Percentiles rank a stretch among this genome's conserved stretches.
phyloP scores from a whole-genome alignment of 306 rosid species.

The Cicer yamashitae region DNA sequence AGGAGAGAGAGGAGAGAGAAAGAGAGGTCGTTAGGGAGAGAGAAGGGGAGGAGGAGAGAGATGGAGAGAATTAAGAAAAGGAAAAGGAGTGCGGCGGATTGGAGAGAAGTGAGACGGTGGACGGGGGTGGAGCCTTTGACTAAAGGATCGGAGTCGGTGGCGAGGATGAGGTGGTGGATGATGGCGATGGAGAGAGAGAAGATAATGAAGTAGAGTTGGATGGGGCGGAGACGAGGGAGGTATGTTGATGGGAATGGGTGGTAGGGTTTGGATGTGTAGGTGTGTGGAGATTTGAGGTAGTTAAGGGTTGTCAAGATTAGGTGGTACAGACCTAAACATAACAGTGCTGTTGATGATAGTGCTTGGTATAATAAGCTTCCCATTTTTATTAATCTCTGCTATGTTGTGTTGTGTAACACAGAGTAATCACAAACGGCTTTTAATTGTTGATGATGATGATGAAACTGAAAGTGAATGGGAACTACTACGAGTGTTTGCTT shows the following conservation, averaged over 20 bases:
- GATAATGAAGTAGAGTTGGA: constrained; percentile 61
- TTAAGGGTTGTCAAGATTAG: constrained; percentile 57
- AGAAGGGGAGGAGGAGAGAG: constrained; percentile 67
- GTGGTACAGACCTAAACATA: constrained; percentile 73
- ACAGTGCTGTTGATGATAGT: constrained; percentile 56
- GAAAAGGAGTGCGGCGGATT: constrained; percentile 66
- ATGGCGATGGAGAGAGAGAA: constrained; percentile 60
- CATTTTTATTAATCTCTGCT: neutral
- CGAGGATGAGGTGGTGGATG: constrained; percentile 59
- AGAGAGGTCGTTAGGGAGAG: constrained; percentile 69
- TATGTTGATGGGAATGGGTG: constrained; percentile 59
- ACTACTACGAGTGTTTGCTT: neutral
- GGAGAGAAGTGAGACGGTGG: constrained; percentile 80
- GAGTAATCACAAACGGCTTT: too few relatives aligned
- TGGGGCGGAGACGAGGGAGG: constrained; percentile 57
- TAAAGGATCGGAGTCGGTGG: constrained; percentile 72
- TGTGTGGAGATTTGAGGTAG: constrained; percentile 69
- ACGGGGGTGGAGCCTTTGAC: constrained; percentile 85
- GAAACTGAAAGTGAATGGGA: neutral
- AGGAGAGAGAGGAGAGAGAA: constrained; percentile 68
- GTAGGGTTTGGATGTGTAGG: constrained; percentile 80
- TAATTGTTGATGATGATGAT: neutral
- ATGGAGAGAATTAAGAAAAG: constrained; percentile 70
- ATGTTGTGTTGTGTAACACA: too few relatives aligned
- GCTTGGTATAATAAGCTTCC: constrained; percentile 48